Evolutionary conservation across 2,329 filamentous ascomycete species (phyloP).

Genomic region (Thelonectria rubi): DNA sequence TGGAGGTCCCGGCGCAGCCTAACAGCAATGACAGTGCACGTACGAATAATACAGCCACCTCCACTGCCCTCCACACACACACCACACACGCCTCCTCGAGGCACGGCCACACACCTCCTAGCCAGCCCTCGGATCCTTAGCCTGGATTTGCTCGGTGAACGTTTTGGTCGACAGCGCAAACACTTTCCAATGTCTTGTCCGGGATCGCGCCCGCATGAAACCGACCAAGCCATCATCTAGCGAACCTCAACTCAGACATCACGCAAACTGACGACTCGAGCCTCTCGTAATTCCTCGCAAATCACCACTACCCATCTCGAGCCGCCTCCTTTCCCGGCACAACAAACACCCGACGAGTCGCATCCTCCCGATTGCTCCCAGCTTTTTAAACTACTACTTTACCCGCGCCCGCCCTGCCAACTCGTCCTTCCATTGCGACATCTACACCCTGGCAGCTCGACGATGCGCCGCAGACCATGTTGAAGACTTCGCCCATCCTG

Average conservation of each 20-base stretch:
- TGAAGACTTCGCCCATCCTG: slow-evolving; percentile 65
- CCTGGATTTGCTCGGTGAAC: slow-evolving; percentile 44
- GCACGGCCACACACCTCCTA: slow-evolving; percentile 13
- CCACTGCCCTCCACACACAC: slow-evolving; percentile 15
- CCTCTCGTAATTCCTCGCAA: slow-evolving; percentile 13
- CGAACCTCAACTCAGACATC: slow-evolving; percentile 33
- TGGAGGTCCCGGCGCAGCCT: slow-evolving; percentile 10
- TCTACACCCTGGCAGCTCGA: slow-evolving; percentile 42
- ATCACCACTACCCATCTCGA: slow-evolving; percentile 7
- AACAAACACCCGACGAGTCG: slow-evolving; percentile 23
- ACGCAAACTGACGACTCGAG: slow-evolving; percentile 10
- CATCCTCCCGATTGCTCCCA: slow-evolving; percentile 23
- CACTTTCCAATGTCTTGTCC: slow-evolving; percentile 35
- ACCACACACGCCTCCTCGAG: slow-evolving; percentile 21
- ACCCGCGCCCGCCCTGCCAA: slow-evolving; percentile 15
- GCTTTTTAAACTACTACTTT: slow-evolving; percentile 14
- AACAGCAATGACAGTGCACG: slow-evolving; percentile 13
- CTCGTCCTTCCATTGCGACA: slow-evolving; percentile 12
- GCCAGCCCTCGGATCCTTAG: slow-evolving; percentile 30
- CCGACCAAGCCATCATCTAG: slow-evolving; percentile 42
- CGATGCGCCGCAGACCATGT: slow-evolving; percentile 65
- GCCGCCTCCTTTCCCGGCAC: neutral
- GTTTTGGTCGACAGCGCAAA: slow-evolving; percentile 44
- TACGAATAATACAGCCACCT: slow-evolving; percentile 5
- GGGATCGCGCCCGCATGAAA: slow-evolving; percentile 38